Conservation (phyloP, 2,329 filamentous ascomycete genomes). For the Purpureocillium lavendulum region DNA sequence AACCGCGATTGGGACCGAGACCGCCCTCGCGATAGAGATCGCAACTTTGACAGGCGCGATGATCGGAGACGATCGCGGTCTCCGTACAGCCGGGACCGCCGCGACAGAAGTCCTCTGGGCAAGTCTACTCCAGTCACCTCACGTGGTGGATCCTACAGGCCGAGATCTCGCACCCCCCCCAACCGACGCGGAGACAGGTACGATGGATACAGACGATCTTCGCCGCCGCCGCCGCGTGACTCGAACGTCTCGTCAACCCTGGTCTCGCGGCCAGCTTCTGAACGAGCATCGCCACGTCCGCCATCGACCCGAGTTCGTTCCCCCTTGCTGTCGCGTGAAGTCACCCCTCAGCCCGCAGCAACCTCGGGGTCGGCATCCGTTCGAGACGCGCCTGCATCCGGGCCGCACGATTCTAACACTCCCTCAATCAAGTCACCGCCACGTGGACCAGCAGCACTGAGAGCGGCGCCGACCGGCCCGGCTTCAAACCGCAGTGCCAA, state of each 20-base stretch:
- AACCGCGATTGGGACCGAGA: conserved; percentile 21
- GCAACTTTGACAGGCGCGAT: conserved; percentile 28
- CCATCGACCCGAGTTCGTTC: conserved; percentile 38
- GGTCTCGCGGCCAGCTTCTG: conserved; percentile 41
- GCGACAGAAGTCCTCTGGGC: conserved; percentile 21
- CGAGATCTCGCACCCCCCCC: conserved; percentile 39
- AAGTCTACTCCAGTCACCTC: conserved; percentile 18
- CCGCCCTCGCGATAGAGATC: conserved; percentile 19
- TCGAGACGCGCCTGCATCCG: conserved; percentile 19
- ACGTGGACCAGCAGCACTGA: conserved; percentile 44
- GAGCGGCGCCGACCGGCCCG: conserved; percentile 39
- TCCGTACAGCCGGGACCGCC: conserved; percentile 39
- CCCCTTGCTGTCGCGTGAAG: conserved; percentile 34
- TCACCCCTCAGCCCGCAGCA: conserved; percentile 21
- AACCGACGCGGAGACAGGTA: conserved; percentile 38
- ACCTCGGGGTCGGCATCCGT: conserved; percentile 12
- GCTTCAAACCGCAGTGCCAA: conserved; percentile 28
- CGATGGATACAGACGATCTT: conserved; percentile 36
- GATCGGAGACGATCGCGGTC: conserved; percentile 46
- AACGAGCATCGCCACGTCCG: conserved; percentile 45
- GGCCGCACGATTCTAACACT: conserved; percentile 17
- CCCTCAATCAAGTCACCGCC: conserved; percentile 37
- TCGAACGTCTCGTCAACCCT: conserved; percentile 41
- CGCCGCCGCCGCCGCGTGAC: conserved; percentile 41
- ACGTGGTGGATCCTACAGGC: conserved; percentile 38